Evolutionary conservation across 2,329 filamentous ascomycete species (phyloP), one percentile per base, ranked within the genome.

Genomic region (Coniochaeta sp.): DNA sequence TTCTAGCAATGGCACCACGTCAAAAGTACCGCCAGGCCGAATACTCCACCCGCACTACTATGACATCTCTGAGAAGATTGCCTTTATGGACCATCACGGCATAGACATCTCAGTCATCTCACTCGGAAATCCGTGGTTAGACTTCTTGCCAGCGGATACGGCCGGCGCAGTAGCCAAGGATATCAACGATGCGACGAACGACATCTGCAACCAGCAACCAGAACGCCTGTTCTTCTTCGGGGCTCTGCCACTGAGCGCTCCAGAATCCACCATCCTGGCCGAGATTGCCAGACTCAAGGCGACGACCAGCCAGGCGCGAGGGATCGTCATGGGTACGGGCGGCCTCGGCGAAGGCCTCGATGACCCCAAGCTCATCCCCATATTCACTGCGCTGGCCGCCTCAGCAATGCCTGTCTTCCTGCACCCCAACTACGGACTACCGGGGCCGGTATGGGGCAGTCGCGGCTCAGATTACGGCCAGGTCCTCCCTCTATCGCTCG

Each of bases 91-190:
- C 71, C 83, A 81, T 16, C 93, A 97, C 75, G 78, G 78, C 58
- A 96, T 97, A 71, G 83, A 89, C 72, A 86, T 89, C 64, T 95
- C 90, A 1, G 89, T 96, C 57, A 86, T 97, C 63, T 95, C 90
- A 0, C 85, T 96, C 24, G 93, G 92, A 14, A 97, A 97, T 70
- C 93, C 93, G 0, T 97, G 93, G 93, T 82, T 96, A 1, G 93
- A 97, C 74, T 97, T 96, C 70, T 75, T 96, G 0, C 70, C 78
- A 9, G 70, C 84, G 0, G 71, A 77, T 4, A 83, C 87, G 64
- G 89, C 90, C 0, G 83, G 81, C 1, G 70, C 74, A 34, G 85
- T 87, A 56, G 91, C 91, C 0, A 69, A 75, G 58, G 79, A 78
- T 0, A 87, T 96, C 71, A 97, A 96, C 72, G 78, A 87, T 65